These are phyloP conservation scores for Tuber microsphaerosporum DNA, from an alignment of 495 filamentous ascomycete genomes.

Conservation along the genomic window DNA sequence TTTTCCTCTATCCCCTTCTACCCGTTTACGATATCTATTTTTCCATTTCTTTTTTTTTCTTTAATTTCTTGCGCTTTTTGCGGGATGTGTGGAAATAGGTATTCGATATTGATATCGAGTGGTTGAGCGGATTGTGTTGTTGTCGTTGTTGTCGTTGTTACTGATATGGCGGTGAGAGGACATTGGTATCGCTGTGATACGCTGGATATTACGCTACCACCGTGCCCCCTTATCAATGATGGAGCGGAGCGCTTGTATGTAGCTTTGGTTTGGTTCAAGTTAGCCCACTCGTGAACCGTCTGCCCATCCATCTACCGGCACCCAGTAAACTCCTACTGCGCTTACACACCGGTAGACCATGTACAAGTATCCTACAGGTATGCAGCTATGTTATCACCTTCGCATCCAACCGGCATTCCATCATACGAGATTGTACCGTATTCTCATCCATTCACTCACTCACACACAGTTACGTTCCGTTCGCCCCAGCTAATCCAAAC, in stretches of 20 bases:
- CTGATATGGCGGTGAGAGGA: neutral
- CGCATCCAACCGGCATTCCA: slow-evolving; percentile 1
- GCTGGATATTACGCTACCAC: neutral
- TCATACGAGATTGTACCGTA: neutral
- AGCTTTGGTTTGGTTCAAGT: neutral
- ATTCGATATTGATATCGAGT: neutral
- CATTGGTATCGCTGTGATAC: neutral
- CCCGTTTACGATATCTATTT: neutral
- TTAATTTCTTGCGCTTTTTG: neutral
- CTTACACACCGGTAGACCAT: neutral
- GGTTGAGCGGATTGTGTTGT: neutral
- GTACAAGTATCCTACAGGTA: neutral
- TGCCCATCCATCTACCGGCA: neutral
- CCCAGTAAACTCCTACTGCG: neutral
- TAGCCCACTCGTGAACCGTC: neutral
- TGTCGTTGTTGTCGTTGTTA: neutral
- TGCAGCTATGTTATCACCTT: slow-evolving; percentile 1
- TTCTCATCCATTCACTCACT: neutral
- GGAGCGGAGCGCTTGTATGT: neutral
- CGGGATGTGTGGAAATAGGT: neutral
- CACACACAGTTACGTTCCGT: neutral
- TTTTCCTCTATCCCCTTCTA: neutral
- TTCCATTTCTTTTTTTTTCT: neutral
- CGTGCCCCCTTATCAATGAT: neutral
- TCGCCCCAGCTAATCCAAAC: neutral